These are phyloP conservation scores for Leccinum ochraceum DNA, from an alignment of 768 basidiomycete genomes.

Conservation along the genomic window DNA sequence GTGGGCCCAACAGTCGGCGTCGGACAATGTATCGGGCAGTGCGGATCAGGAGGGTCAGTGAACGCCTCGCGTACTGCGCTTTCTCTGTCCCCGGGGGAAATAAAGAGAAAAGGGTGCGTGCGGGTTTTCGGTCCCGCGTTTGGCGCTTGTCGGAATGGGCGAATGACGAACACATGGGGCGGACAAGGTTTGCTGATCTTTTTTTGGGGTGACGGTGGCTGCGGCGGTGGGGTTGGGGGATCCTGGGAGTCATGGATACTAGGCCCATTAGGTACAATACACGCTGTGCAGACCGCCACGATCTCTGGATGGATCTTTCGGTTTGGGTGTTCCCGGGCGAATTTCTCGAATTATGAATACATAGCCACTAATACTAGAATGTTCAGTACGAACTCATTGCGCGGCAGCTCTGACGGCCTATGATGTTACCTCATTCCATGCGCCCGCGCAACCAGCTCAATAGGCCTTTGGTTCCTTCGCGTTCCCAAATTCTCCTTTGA, in stretches of 20 bases:
- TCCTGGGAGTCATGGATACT: not conserved
- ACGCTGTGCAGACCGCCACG: not conserved
- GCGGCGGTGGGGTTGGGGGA: not conserved
- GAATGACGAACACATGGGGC: not conserved
- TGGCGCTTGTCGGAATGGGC: not conserved
- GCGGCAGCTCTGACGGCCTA: not conserved
- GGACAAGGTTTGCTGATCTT: not conserved
- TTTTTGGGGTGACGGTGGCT: not conserved
- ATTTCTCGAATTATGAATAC: not conserved
- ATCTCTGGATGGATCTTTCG: not conserved
- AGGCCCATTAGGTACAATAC: not conserved
- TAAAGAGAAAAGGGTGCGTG: too few species aligned
- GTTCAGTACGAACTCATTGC: not conserved
- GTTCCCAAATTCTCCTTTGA: conserved; percentile 79
- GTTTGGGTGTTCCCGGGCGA: not conserved
- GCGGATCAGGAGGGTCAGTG: conserved; percentile 7
- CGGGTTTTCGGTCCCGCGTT: not conserved
- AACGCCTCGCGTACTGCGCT: not conserved
- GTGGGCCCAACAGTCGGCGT: conserved; percentile 76
- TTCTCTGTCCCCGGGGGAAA: not conserved
- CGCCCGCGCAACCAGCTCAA: conserved; percentile 77
- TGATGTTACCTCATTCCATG: conserved; percentile 47
- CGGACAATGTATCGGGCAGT: conserved; percentile 28
- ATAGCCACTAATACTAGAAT: not conserved
- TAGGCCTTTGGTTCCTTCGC: conserved; percentile 82